Evolutionary conservation across 495 filamentous ascomycete species (phyloP), one percentile per base, ranked within the genome.

Genomic region (Bombardia bombarda): DNA sequence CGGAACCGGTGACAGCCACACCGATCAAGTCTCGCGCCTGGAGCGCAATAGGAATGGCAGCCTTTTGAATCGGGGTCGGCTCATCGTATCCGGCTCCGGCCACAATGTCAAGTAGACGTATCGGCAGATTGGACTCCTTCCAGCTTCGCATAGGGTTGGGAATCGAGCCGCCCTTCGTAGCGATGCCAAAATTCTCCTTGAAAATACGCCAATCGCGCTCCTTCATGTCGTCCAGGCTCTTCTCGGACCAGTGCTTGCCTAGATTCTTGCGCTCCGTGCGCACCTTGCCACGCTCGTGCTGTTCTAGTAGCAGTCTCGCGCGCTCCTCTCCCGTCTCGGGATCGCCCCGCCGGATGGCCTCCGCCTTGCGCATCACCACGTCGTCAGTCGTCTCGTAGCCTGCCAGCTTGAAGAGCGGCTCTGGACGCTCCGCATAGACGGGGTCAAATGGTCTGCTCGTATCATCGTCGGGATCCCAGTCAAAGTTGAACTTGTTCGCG

Each of bases 201-300:
- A 99, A 95, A 51, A 99, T 97, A 57, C 92, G 85, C 93, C 93
- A 99, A 60, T 99, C 92, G 55, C 92, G 74, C 69, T 97, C 90
- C 50, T 88, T 86, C 92, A 99, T 99, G 53, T 92, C 84, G 13
- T 92, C 86, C 53, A 99, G 63, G 46, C 73, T 82, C 78, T 99
- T 99, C 65, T 97, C 89, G 35, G 86, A 93, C 93, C 93, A 99
- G 63, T 99, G 93, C 67, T 92, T 92, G 6, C 82, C 79, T 35
- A 83, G 73, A 9, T 57, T 67, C 45, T 88, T 87, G 52, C 94
- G 87, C 49, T 80, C 80, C 38, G 82, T 67, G 37, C 84, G 74
- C 67, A 96, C 84, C 50, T 69, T 71, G 26, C 52, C 66, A 28
- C 60, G 60, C 36, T 61, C 57, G 41, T 69, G 63, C 84, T 94